Evolutionary conservation across 1,284 basidiomycete species (phyloP).

Genomic region (Phellinidium pouzarii): DNA sequence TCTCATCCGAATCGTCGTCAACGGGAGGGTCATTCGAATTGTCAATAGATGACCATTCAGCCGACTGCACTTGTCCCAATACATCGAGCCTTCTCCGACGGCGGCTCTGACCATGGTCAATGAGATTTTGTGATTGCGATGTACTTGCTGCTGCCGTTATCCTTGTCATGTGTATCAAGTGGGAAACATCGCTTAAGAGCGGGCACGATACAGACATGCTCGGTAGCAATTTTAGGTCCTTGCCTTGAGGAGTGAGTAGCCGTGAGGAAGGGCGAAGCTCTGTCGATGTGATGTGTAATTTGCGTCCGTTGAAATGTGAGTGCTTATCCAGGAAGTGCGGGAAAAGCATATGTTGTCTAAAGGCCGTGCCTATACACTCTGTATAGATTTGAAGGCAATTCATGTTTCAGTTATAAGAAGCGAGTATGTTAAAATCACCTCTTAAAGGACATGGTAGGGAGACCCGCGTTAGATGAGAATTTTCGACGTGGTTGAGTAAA

Average conservation of each 20-base stretch:
- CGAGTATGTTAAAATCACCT: not conserved
- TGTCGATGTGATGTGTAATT: not conserved
- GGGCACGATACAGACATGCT: not conserved
- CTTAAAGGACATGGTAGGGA: slow-evolving; percentile 22
- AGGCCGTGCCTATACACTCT: not conserved
- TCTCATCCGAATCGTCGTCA: not conserved
- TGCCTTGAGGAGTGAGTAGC: not conserved
- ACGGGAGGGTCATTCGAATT: not conserved
- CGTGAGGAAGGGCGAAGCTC: not conserved
- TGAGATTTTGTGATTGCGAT: not conserved
- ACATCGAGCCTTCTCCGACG: not conserved
- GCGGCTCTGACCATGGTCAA: not conserved
- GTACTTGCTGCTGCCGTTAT: not conserved
- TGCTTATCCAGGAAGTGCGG: not conserved
- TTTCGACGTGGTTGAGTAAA: slow-evolving; percentile 21
- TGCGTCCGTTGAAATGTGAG: not conserved
- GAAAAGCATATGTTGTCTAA: not conserved
- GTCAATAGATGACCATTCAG: not conserved
- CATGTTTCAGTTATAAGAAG: not conserved
- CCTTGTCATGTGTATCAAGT: not conserved
- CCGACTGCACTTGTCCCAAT: not conserved
- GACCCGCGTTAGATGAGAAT: slow-evolving; percentile 22
- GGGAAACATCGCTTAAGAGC: not conserved
- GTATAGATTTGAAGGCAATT: not conserved
- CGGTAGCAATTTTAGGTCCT: not conserved